Evolutionary conservation across 2,329 filamentous ascomycete species (phyloP).

Genomic region (Diplodia sapinea): DNA sequence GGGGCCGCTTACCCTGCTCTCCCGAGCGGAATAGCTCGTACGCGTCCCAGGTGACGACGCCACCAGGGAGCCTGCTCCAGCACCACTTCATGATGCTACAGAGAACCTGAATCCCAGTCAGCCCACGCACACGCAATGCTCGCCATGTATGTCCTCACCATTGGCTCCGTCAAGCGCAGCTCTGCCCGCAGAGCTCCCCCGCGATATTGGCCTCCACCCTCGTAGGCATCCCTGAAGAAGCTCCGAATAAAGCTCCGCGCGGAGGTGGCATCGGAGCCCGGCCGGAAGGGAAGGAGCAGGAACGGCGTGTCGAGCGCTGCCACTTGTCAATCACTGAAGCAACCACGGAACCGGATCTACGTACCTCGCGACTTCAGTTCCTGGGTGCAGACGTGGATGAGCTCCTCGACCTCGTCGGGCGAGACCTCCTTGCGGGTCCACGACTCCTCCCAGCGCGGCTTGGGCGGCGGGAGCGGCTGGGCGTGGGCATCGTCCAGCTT

Average conservation of each 20-base stretch:
- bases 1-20: conserved; percentile 72
- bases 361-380: conserved; percentile 95
- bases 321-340: conserved; percentile 31
- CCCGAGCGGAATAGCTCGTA: conserved; percentile 96
- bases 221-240: conserved; percentile 77
- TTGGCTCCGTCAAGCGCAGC: conserved; percentile 88
- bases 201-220: conserved; percentile 61
- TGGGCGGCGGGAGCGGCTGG: conserved; percentile 57
- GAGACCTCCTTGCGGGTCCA: conserved; percentile 83
- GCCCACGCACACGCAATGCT: conserved; percentile 13
- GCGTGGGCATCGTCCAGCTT: conserved; percentile 45
- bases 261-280: conserved; percentile 81
- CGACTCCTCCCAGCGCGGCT: conserved; percentile 85
- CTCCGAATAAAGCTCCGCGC: conserved; percentile 91
- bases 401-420: conserved; percentile 87
- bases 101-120: conserved; percentile 68
- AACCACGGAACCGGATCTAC: conserved; percentile 22
- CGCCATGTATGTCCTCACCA: conserved; percentile 65
- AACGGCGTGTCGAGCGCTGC: conserved; percentile 89
- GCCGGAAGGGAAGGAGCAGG: conserved; percentile 90
- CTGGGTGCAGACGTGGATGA: conserved; percentile 81
- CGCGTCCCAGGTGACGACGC: conserved; percentile 94
- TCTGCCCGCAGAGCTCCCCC: conserved; percentile 81
- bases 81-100: conserved; percentile 98
- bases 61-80: conserved; percentile 89